Base-by-base conservation (phyloP, 2,329 filamentous ascomycete genomes). In the Colletotrichum sp. region DNA sequence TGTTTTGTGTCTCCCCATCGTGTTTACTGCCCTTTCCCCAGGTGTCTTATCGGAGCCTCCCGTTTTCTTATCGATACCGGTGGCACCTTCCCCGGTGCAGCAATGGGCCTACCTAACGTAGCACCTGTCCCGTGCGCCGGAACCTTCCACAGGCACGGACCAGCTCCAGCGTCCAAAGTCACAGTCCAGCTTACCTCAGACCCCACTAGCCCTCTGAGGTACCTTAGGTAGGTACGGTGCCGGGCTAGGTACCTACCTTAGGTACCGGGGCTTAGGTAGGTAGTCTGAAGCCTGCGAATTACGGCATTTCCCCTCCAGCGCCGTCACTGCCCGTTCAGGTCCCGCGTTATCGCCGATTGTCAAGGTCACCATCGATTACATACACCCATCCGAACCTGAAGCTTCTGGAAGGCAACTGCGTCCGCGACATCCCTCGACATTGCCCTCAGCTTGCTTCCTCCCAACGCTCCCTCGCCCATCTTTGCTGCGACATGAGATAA, bases 321-420 rank as follows among this genome's bases (percentile, higher is more conserved):
- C 67, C 36, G 16, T 24, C 55, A 72, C 69, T 57, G 63, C 18
- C 57, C 24, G 57, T 32, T 28, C 57, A 43, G n/a, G 39, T 34
- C 57, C 52, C 57, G 28, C 60, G 21, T 36, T 65, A 64, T 52
- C 68, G 59, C 60, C 60, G 36, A 52, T 55, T 32, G 57, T 39
- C 28, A 57, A 39, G n/a, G 12, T 76, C 65, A 32, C 5, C 9
- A 26, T 76, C 70, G 74, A 75, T 73, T 75, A 75, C 74, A 75
- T 63, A 75, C 64, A 30, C 63, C 74, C 74, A 61, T 75, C 74
- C 65, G 74, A 76, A 76, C 66, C 64, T 76, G 74, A 76, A 76
- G 66, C 74, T 76, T 76, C 74, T 76, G 72, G 66, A 76, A 75
- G 61, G 28, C 65, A 70, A 63, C 60, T 66, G 66, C 65, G 71